These are phyloP conservation scores for Falciphora oryzae DNA, from an alignment of 2,329 filamentous ascomycete genomes.

Conservation along the genomic window DNA sequence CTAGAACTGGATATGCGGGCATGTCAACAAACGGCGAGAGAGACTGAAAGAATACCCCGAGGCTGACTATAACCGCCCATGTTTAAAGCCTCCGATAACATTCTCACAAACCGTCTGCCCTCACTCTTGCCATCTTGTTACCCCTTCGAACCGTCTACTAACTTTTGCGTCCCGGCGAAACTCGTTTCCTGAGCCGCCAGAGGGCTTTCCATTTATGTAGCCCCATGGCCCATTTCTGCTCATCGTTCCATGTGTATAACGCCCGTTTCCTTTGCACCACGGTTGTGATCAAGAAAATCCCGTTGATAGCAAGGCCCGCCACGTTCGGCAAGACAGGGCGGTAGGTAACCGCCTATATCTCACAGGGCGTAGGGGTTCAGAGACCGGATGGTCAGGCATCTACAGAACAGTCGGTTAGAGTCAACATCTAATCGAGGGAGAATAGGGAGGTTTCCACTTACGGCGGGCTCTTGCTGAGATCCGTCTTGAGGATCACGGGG, in stretches of 20 bases:
- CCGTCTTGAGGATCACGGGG: conserved; percentile 97
- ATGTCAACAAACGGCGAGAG: neutral
- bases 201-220: neutral
- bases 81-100: neutral
- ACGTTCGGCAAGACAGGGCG: neutral
- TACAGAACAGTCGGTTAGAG: conserved; percentile 37
- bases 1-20: neutral
- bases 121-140: neutral
- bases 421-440: neutral
- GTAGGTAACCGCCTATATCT: neutral
- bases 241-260: neutral
- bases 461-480: conserved; percentile 98
- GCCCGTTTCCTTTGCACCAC: neutral
- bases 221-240: neutral
- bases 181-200: neutral
- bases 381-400: conserved; percentile 77
- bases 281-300: neutral
- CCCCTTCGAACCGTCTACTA: neutral
- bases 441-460: conserved; percentile 51
- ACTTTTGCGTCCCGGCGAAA: neutral
- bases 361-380: conserved; percentile 70
- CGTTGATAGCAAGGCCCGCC: neutral
- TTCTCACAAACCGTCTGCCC: neutral
- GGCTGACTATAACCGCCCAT: neutral
- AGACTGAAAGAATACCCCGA: neutral